phyloP scores from a whole-genome alignment of 805 yeast genomes.

The Yarrowia yakushimensis region DNA sequence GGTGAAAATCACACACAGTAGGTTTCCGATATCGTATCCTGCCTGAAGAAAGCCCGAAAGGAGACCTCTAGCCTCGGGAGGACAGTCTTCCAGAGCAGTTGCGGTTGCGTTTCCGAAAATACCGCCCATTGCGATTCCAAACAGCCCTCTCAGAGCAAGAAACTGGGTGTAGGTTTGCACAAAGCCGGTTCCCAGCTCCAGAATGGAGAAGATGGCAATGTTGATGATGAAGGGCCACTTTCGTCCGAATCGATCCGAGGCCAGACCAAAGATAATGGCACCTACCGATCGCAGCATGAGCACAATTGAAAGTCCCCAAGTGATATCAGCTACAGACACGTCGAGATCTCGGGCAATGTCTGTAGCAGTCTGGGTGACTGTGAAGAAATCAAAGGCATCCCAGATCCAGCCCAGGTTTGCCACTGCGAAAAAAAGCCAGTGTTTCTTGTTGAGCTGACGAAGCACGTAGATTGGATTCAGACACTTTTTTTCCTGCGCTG shows the following conservation, averaged over 20 bases:
- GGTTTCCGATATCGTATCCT: not conserved
- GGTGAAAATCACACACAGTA: not conserved
- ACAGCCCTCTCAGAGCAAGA: not conserved
- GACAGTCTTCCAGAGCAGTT: not conserved
- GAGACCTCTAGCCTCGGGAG: not conserved
- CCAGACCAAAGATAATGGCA: not conserved
- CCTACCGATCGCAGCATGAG: not conserved
- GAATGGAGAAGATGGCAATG: not conserved
- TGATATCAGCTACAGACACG: not conserved
- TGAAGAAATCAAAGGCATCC: not conserved
- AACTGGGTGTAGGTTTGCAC: not conserved
- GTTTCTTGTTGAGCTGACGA: not conserved
- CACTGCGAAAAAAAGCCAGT: not conserved
- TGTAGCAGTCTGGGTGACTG: not conserved
- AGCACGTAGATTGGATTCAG: not conserved
- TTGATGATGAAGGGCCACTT: not conserved
- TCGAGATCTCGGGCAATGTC: not conserved
- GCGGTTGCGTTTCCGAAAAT: not conserved
- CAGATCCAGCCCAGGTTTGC: not conserved
- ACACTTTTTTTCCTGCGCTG: not conserved
- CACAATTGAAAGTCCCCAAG: not conserved
- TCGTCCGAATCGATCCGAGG: not conserved
- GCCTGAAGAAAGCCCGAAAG: not conserved
- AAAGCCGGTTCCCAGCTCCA: not conserved
- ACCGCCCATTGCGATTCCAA: slow-evolving; percentile 1